Percentiles rank a stretch among this genome's conserved stretches.
Evolutionary conservation across 1,284 basidiomycete genomes (phyloP).

Genomic region (Apiotrichum mycotoxinovorans): DNA sequence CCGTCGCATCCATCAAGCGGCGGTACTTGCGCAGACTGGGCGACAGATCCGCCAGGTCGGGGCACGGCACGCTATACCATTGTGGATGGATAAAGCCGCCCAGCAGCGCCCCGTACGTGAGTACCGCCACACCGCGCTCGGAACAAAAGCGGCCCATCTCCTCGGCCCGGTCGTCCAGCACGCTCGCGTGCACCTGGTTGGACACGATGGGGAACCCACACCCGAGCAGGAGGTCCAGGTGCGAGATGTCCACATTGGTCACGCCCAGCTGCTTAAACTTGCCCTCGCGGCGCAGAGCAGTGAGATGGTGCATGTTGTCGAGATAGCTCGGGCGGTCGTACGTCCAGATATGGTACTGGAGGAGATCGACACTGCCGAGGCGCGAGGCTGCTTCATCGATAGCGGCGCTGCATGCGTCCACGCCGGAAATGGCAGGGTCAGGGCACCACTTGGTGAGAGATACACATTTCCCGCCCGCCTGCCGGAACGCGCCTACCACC

Average conservation of each 20-base stretch:
- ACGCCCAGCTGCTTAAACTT: constrained; percentile 13
- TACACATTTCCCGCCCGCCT: neutral
- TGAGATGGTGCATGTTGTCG: constrained; percentile 8
- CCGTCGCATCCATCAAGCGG: constrained; percentile 19
- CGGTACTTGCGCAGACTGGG: constrained; percentile 18
- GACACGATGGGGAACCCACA: constrained; percentile 16
- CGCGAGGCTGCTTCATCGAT: neutral
- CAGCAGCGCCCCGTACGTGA: constrained; percentile 21
- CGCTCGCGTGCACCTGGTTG: constrained; percentile 23
- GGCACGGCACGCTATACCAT: constrained; percentile 17
- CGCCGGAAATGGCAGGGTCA: neutral
- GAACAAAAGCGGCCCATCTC: constrained; percentile 13
- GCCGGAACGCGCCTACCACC: neutral
- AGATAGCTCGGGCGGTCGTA: constrained; percentile 10
- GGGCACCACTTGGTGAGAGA: constrained; percentile 7
- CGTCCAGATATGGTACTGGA: constrained; percentile 11
- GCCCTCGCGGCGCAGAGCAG: constrained; percentile 1
- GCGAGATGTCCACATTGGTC: constrained; percentile 22
- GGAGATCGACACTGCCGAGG: neutral
- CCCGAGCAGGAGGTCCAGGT: constrained; percentile 16
- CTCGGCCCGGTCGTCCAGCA: constrained; percentile 22
- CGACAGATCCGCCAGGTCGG: constrained; percentile 3
- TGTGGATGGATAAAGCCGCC: constrained; percentile 22
- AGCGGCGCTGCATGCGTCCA: neutral
- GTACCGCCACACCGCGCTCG: constrained; percentile 11